These are phyloP conservation scores for Phytopythium vexans DNA, from an alignment of 352 stramenopile species.

Conservation along the genomic window DNA sequence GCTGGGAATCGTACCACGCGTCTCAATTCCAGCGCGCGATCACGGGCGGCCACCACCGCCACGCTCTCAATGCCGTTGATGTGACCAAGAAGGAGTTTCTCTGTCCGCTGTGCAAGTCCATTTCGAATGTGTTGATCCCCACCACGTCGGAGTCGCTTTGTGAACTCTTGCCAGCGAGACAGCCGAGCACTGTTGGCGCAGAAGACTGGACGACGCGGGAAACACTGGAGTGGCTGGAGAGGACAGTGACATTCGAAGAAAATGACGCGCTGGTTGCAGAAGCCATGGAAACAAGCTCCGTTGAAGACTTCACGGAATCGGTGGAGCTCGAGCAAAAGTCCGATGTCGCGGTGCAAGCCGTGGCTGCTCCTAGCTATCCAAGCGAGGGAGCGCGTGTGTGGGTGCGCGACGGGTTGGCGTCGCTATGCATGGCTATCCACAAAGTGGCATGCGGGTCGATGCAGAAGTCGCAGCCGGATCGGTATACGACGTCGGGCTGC, in stretches of 20 bases:
- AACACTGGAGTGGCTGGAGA: not conserved
- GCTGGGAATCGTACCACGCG: constrained; percentile 94
- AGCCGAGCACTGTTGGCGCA: constrained; percentile 13
- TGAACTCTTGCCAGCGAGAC: constrained; percentile 24
- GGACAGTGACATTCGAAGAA: not conserved
- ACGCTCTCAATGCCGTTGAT: constrained; percentile 91
- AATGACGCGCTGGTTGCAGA: too few species aligned
- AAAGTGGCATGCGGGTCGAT: constrained; percentile 80
- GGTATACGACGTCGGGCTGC: constrained; percentile 71
- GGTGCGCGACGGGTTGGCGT: constrained; percentile 64
- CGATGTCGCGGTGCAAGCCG: constrained; percentile 5
- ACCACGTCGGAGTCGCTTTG: constrained; percentile 55
- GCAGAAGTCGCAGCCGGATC: constrained; percentile 79
- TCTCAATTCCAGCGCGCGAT: constrained; percentile 93
- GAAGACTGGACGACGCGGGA: constrained; percentile 8
- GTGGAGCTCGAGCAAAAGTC: constrained; percentile 32
- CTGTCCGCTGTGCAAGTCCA: constrained; percentile 96
- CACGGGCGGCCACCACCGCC: constrained; percentile 91
- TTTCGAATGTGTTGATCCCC: constrained; percentile 97
- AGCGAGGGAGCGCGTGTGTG: constrained; percentile 39
- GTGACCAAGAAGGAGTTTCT: constrained; percentile 97
- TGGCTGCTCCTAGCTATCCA: constrained; percentile 8
- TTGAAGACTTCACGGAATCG: constrained; percentile 9
- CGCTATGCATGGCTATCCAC: constrained; percentile 84
- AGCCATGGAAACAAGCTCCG: constrained; percentile 1